Percentiles rank a stretch among this genome's conserved stretches.
Conservation (phyloP, 1,284 basidiomycete species). For the Trichosporon sp. region DNA sequence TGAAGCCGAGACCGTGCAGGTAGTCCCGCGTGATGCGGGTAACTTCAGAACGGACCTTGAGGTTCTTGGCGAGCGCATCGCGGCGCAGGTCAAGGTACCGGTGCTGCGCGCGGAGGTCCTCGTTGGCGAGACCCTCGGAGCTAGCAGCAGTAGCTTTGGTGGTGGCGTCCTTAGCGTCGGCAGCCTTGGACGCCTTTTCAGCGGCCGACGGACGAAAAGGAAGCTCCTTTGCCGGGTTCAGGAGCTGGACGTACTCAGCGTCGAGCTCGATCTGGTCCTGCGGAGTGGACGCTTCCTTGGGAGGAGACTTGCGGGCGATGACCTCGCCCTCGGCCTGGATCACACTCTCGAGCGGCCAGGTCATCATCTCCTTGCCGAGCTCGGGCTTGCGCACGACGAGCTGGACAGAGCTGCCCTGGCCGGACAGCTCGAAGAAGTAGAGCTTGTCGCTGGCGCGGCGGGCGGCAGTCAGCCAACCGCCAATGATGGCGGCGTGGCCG, state of each 20-base stretch:
- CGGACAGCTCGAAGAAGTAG: constrained; percentile 66
- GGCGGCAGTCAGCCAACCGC: constrained; percentile 78
- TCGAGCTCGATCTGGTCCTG: constrained; percentile 79
- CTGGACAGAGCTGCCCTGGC: constrained; percentile 71
- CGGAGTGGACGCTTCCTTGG: constrained; percentile 13
- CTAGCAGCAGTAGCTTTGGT: too few relatives aligned
- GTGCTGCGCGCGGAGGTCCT: constrained; percentile 79
- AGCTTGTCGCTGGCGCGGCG: constrained; percentile 51
- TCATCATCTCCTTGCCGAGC: constrained; percentile 62
- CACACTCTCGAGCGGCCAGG: constrained; percentile 72
- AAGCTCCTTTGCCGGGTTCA: constrained; percentile 74
- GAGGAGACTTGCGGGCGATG: constrained; percentile 62
- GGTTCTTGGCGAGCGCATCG: constrained; percentile 69
- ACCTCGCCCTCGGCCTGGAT: constrained; percentile 74
- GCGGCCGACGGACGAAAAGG: constrained; percentile 81
- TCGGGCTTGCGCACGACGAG: constrained; percentile 62
- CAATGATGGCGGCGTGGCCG: constrained; percentile 66
- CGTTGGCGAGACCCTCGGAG: constrained; percentile 66
- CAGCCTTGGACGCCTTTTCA: constrained; percentile 59
- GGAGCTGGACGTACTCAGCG: constrained; percentile 68
- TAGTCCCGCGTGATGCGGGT: constrained; percentile 73
- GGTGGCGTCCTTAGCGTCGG: background rate
- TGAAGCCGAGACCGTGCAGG: constrained; percentile 75
- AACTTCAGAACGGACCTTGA: constrained; percentile 76
- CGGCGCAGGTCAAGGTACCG: constrained; percentile 87